Conservation (phyloP, 2,329 filamentous ascomycete species). For the Aureobasidium sp. region DNA sequence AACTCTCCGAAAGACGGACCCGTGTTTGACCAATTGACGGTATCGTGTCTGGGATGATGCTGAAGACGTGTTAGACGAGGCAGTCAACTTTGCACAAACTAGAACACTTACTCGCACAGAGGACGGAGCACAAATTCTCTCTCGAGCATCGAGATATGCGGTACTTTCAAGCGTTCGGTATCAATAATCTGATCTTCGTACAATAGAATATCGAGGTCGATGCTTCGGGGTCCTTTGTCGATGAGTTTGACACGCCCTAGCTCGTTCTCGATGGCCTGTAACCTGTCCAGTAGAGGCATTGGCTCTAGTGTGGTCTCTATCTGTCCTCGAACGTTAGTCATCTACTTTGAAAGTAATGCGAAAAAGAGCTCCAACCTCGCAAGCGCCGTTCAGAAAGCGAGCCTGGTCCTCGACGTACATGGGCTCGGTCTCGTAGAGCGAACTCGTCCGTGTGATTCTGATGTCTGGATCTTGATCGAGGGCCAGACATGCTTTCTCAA, state of each 20-base stretch:
- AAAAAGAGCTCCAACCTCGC: slow-evolving; percentile 58
- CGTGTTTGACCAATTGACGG: slow-evolving; percentile 27
- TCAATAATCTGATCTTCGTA: slow-evolving; percentile 63
- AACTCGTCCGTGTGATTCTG: slow-evolving; percentile 70
- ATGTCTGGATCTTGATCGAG: slow-evolving; percentile 66
- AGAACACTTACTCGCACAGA: slow-evolving; percentile 59
- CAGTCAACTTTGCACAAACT: neutral
- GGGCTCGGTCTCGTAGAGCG: slow-evolving; percentile 86
- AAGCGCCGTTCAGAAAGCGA: slow-evolving; percentile 84
- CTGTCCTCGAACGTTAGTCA: slow-evolving; percentile 40
- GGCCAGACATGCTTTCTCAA: slow-evolving; percentile 73
- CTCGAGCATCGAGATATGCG: slow-evolving; percentile 79
- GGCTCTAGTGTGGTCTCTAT: slow-evolving; percentile 74
- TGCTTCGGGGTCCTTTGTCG: slow-evolving; percentile 89
- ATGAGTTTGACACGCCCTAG: slow-evolving; percentile 78
- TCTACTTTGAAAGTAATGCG: neutral
- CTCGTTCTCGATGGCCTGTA: slow-evolving; percentile 75
- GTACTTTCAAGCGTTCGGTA: slow-evolving; percentile 70
- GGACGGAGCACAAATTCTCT: slow-evolving; percentile 90
- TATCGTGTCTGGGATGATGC: slow-evolving; percentile 36
- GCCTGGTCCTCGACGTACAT: slow-evolving; percentile 95
- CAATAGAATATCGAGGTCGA: slow-evolving; percentile 86
- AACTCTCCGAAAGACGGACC: neutral
- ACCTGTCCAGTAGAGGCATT: slow-evolving; percentile 65
- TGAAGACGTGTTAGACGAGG: slow-evolving; percentile 18